Evolutionary conservation across 495 filamentous ascomycete species (phyloP).

Genomic region (Hamigera avellanea): DNA sequence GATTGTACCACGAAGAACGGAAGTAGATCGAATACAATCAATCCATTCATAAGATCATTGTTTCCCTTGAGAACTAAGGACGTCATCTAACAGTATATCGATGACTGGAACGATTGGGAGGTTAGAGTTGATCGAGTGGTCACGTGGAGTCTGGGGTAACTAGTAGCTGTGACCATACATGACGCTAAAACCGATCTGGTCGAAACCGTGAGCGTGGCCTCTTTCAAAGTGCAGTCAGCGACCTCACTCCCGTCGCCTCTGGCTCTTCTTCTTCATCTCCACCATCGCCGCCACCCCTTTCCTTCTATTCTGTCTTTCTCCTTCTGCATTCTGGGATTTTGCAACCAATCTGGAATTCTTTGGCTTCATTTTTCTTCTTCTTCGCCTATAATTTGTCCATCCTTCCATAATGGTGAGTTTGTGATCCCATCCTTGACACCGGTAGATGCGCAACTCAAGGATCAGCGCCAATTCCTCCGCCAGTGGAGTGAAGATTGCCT

Average conservation of each 20-base stretch:
- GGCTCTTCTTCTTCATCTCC: background rate
- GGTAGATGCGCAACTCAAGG: background rate
- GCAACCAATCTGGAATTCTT: constrained; percentile 3
- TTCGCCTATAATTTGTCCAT: background rate
- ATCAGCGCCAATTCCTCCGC: constrained; percentile 2
- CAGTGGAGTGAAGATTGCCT: background rate
- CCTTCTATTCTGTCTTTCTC: constrained; percentile 2
- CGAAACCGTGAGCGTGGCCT: constrained; percentile 37
- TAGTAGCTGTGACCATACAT: constrained; percentile 11
- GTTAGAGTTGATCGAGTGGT: too few species aligned
- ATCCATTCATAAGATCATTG: too few species aligned
- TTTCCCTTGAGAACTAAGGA: too few species aligned
- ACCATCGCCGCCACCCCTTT: constrained; percentile 2
- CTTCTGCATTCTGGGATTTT: too few species aligned
- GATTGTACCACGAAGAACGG: too few species aligned
- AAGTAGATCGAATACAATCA: too few species aligned
- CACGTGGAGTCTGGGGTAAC: constrained; percentile 2
- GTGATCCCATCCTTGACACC: background rate
- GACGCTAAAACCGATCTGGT: too few species aligned
- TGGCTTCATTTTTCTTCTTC: constrained; percentile 2
- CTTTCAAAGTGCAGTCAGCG: constrained; percentile 23
- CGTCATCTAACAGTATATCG: too few species aligned
- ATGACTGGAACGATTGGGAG: too few species aligned
- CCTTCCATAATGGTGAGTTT: constrained; percentile 1
- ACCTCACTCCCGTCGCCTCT: constrained; percentile 10